Conservation (phyloP, 228 moss, liverwort and hornwort species). For the Sphagnum magellanicum region DNA sequence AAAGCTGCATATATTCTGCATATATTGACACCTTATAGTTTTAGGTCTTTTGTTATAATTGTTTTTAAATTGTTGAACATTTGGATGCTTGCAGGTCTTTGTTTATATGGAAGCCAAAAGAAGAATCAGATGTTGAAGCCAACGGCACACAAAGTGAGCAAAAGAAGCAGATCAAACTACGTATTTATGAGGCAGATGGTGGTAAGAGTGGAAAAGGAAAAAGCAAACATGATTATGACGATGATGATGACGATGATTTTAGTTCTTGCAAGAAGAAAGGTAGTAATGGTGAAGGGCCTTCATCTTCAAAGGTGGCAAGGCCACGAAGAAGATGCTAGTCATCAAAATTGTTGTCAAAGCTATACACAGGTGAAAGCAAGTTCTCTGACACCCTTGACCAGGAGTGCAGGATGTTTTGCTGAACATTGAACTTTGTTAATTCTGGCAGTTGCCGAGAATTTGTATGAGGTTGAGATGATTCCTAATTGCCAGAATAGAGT, state of each 20-base stretch:
- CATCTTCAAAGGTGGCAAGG: slow-evolving; percentile 21
- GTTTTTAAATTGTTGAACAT: background rate
- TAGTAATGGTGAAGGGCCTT: slow-evolving; percentile 16
- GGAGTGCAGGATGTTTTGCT: too few species aligned
- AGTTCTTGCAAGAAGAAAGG: slow-evolving; percentile 24
- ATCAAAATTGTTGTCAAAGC: too few species aligned
- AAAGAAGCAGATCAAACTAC: slow-evolving; percentile 26
- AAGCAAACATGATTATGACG: slow-evolving; percentile 25
- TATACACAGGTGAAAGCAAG: too few species aligned
- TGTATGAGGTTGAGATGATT: too few species aligned
- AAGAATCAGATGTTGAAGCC: slow-evolving; percentile 15
- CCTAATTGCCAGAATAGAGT: too few species aligned
- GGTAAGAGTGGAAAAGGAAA: slow-evolving; percentile 49
- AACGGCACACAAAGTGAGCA: slow-evolving; percentile 12
- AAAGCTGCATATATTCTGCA: background rate
- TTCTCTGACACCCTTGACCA: too few species aligned
- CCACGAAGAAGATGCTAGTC: slow-evolving; percentile 9
- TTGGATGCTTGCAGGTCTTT: slow-evolving; percentile 42
- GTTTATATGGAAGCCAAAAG: slow-evolving; percentile 68
- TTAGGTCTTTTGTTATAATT: background rate
- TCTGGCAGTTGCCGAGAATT: too few species aligned
- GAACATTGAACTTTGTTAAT: too few species aligned
- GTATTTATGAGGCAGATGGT: slow-evolving; percentile 49
- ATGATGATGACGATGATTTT: slow-evolving; percentile 34
- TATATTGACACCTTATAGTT: background rate